Conservation (phyloP, 2,329 filamentous ascomycete genomes). For the Aureobasidium lini region DNA sequence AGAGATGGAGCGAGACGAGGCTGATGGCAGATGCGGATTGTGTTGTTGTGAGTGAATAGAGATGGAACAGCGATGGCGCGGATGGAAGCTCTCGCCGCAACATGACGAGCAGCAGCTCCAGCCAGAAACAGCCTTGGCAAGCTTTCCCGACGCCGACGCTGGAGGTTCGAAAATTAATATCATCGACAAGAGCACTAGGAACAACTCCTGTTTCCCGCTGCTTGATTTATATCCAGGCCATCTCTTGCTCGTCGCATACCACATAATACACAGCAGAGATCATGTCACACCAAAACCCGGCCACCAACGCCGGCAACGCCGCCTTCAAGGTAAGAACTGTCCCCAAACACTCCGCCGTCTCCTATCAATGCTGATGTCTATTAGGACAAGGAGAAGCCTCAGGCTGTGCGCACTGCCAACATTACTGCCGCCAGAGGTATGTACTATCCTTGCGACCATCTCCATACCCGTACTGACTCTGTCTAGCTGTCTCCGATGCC, state of each 20-base stretch:
- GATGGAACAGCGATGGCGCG: neutral
- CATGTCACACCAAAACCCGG: conserved; percentile 36
- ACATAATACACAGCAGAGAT: conserved; percentile 11
- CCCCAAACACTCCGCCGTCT: neutral
- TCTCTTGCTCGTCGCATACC: conserved; percentile 7
- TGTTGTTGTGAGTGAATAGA: neutral
- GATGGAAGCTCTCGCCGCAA: conserved; percentile 1
- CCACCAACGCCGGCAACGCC: conserved; percentile 49
- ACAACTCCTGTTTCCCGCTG: neutral
- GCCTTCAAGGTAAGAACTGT: conserved; percentile 54
- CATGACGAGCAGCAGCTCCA: conserved; percentile 4
- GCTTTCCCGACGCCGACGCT: conserved; percentile 3
- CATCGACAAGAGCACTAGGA: neutral
- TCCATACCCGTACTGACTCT: neutral
- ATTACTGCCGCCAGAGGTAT: conserved; percentile 93
- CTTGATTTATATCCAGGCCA: neutral
- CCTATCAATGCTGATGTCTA: neutral
- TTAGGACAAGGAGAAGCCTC: conserved; percentile 91
- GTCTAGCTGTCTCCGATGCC: conserved; percentile 84
- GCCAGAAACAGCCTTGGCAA: neutral
- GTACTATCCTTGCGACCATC: conserved; percentile 19
- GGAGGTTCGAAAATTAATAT: conserved; percentile 6
- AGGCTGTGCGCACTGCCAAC: conserved; percentile 91
- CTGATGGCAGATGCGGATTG: neutral
- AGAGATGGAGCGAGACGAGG: neutral